Conservation (phyloP, 352 stramenopile species). For the Phytopythium aichiense region DNA sequence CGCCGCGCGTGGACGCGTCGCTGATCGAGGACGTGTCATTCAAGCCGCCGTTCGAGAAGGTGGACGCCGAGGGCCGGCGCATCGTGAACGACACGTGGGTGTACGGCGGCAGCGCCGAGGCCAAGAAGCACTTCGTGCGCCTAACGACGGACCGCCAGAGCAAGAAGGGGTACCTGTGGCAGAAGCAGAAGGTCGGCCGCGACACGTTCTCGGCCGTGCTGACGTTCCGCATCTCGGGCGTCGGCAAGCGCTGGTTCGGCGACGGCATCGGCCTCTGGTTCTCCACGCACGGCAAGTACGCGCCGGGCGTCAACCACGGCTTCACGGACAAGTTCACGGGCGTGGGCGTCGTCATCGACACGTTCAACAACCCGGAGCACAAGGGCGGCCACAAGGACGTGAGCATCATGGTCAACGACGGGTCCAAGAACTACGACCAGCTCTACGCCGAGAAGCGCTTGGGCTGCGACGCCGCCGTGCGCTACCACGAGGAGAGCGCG, state of each 20-base stretch:
- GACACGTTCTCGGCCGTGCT: conserved; percentile 63
- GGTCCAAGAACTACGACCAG: conserved; percentile 58
- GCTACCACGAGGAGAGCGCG: conserved; percentile 76
- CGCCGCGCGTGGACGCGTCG: conserved; percentile 11
- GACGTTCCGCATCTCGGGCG: conserved; percentile 80
- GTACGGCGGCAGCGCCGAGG: conserved; percentile 64
- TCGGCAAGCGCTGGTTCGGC: conserved; percentile 81
- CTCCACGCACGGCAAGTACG: conserved; percentile 55
- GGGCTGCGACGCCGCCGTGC: conserved; percentile 73
- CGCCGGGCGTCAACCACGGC: conserved; percentile 63
- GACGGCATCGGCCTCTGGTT: conserved; percentile 85
- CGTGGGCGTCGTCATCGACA: conserved; percentile 79
- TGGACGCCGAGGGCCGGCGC: conserved; percentile 56
- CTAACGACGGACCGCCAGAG: conserved; percentile 87
- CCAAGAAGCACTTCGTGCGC: conserved; percentile 85
- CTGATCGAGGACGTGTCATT: conserved; percentile 74
- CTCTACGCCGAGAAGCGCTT: conserved; percentile 62
- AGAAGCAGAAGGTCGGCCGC: conserved; percentile 43
- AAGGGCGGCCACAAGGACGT: conserved; percentile 82
- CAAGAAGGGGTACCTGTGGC: conserved; percentile 81
- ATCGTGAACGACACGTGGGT: conserved; percentile 76
- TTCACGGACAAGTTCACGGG: conserved; percentile 76
- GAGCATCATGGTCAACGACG: conserved; percentile 80
- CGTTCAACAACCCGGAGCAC: conserved; percentile 82
- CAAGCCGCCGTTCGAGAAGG: conserved; percentile 64